phyloP scores from a whole-genome alignment of 306 rosid genomes.

The Astragalus membranaceus region DNA sequence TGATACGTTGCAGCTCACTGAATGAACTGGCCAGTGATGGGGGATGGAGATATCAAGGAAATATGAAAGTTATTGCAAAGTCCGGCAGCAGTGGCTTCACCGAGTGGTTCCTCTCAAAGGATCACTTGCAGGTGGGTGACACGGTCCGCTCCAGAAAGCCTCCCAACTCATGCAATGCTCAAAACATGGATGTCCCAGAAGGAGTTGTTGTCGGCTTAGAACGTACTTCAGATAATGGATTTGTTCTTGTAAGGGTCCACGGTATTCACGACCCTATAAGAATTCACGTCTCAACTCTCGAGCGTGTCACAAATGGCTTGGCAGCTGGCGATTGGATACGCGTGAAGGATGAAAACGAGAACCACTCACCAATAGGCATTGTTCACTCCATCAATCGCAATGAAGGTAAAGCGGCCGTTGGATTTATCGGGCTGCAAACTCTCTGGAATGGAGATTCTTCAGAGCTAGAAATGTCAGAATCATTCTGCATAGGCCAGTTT shows the following conservation, averaged over 20 bases:
- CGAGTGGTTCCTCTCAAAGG: constrained; percentile 79
- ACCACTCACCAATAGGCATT: constrained; percentile 78
- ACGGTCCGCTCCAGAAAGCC: constrained; percentile 76
- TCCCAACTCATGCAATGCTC: constrained; percentile 53
- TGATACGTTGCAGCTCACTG: constrained; percentile 51
- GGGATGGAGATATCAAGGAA: constrained; percentile 57
- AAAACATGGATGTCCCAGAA: constrained; percentile 72
- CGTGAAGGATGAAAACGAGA: constrained; percentile 47
- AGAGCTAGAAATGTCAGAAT: constrained; percentile 68
- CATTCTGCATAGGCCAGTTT: constrained; percentile 71
- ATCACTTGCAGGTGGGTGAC: constrained; percentile 78
- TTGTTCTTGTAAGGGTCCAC: constrained; percentile 68
- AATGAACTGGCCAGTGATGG: constrained; percentile 43
- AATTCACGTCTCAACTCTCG: constrained; percentile 52
- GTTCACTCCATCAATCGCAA: constrained; percentile 65
- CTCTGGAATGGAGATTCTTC: constrained; percentile 72
- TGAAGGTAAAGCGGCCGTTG: constrained; percentile 56
- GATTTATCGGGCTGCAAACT: constrained; percentile 66
- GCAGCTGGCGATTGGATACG: constrained; percentile 83
- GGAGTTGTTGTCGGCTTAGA: constrained; percentile 81
- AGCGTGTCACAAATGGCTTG: constrained; percentile 70
- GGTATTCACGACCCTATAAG: constrained; percentile 80
- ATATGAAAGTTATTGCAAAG: constrained; percentile 33
- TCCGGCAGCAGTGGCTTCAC: constrained; percentile 49
- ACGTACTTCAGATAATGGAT: constrained; percentile 41